Evolutionary conservation across 2,329 filamentous ascomycete species (phyloP).

Genomic region (Pyricularia sp.): DNA sequence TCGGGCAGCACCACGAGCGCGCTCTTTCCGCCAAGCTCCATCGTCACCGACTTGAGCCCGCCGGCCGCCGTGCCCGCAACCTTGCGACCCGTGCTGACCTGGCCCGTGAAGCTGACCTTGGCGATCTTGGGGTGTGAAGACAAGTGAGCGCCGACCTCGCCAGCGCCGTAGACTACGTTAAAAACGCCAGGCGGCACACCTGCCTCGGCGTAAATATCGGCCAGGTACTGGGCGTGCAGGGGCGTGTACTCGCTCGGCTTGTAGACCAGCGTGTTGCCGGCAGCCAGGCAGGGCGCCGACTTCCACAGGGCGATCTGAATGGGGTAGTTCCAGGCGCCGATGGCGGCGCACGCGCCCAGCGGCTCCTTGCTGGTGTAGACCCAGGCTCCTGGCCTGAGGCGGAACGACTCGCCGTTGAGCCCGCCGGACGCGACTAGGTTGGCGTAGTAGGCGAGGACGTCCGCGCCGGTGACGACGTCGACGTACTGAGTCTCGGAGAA

Average conservation of each 20-base stretch:
- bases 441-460: conserved; percentile 57
- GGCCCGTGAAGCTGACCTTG: conserved; percentile 9
- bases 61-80: conserved; percentile 8
- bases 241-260: conserved; percentile 50
- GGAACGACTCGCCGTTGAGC: conserved; percentile 56
- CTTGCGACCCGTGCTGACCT: conserved; percentile 8
- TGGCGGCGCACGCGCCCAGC: conserved; percentile 54
- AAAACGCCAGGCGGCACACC: conserved; percentile 51
- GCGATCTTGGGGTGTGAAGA: conserved; percentile 6
- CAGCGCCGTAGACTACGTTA: conserved; percentile 57
- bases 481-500: conserved; percentile 78
- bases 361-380: conserved; percentile 59
- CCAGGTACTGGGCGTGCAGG: conserved; percentile 49
- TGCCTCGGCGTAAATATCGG: conserved; percentile 44
- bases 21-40: conserved; percentile 43
- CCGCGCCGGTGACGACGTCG: conserved; percentile 66
- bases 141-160: conserved; percentile 16
- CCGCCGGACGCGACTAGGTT: conserved; percentile 55
- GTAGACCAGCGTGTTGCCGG: conserved; percentile 44
- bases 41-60: conserved; percentile 7
- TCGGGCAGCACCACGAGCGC: conserved; percentile 69
- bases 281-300: conserved; percentile 50
- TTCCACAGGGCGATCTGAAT: conserved; percentile 62
- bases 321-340: conserved; percentile 62
- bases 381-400: conserved; percentile 49